phyloP scores from a whole-genome alignment of 2,329 filamentous ascomycete species.

The Ilyonectria robusta region DNA sequence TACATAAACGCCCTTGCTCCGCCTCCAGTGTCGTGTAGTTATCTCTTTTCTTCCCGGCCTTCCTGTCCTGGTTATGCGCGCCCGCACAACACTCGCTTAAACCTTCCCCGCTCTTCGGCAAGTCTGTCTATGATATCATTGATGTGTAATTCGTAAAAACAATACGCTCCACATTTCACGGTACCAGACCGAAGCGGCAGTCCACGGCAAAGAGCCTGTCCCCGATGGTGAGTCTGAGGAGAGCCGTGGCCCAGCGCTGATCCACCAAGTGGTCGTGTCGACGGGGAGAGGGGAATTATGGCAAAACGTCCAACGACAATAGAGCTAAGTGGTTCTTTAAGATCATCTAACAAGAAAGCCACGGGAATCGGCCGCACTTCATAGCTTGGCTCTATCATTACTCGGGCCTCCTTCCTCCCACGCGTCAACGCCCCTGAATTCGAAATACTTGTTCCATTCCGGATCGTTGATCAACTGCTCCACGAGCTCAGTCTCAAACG shows the following conservation, averaged over 20 bases:
- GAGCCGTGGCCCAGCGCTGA: not conserved
- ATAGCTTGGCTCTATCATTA: slow-evolving; percentile 17
- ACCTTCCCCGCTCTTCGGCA: slow-evolving; percentile 11
- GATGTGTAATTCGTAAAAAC: not conserved
- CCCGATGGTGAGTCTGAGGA: not conserved
- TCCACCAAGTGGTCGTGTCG: too few species aligned
- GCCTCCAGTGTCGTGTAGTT: not conserved
- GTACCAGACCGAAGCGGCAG: not conserved
- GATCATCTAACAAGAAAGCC: not conserved
- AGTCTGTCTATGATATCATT: not conserved
- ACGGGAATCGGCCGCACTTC: not conserved
- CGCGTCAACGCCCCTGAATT: slow-evolving; percentile 54
- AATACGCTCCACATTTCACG: not conserved
- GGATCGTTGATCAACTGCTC: slow-evolving; percentile 50
- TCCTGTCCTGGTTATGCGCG: not conserved
- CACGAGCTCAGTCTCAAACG: slow-evolving; percentile 52
- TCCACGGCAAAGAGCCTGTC: not conserved
- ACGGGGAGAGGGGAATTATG: not conserved
- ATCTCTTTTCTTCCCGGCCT: not conserved
- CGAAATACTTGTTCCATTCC: slow-evolving; percentile 55
- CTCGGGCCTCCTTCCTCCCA: slow-evolving; percentile 14
- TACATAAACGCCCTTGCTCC: not conserved
- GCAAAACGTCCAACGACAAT: not conserved
- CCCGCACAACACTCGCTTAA: slow-evolving; percentile 10
- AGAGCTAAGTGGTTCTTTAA: not conserved